phyloP scores from a whole-genome alignment of 2,329 filamentous ascomycete genomes.

The Penicillium concentricum region DNA sequence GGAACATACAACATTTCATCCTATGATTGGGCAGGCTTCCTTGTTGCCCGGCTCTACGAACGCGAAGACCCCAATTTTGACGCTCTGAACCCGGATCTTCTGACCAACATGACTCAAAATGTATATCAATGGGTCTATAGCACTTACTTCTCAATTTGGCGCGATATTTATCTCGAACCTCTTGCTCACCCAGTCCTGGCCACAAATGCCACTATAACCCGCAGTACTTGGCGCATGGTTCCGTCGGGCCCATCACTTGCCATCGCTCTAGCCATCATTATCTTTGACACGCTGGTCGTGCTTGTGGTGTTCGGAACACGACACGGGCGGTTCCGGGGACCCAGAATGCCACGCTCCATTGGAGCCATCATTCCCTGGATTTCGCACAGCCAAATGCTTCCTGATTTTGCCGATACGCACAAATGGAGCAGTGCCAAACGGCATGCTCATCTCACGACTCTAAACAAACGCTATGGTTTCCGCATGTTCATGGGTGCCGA shows the following conservation, averaged over 20 bases:
- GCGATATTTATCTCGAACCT: constrained; percentile 31
- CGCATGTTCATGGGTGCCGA: constrained; percentile 32
- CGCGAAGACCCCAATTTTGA: constrained; percentile 25
- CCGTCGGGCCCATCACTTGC: constrained; percentile 30
- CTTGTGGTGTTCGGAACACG: constrained; percentile 35
- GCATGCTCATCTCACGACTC: constrained; percentile 23
- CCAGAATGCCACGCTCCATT: constrained; percentile 35
- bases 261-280: constrained; percentile 31
- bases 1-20: constrained; percentile 30
- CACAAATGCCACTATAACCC: constrained; percentile 28
- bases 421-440: constrained; percentile 29
- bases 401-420: constrained; percentile 32
- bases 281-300: constrained; percentile 33
- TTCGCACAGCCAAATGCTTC: constrained; percentile 34
- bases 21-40: constrained; percentile 38
- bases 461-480: constrained; percentile 35
- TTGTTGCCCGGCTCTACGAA: constrained; percentile 34
- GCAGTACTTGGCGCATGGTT: constrained; percentile 33
- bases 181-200: constrained; percentile 20
- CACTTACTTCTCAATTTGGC: constrained; percentile 38
- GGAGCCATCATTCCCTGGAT: constrained; percentile 36
- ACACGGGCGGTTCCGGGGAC: constrained; percentile 33
- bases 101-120: constrained; percentile 27
- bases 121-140: constrained; percentile 39
- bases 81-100: constrained; percentile 19